Evolutionary conservation across 768 basidiomycete genomes (phyloP), one percentile per base, ranked within the genome.

Genomic region (Plicaturopsis crispa): DNA sequence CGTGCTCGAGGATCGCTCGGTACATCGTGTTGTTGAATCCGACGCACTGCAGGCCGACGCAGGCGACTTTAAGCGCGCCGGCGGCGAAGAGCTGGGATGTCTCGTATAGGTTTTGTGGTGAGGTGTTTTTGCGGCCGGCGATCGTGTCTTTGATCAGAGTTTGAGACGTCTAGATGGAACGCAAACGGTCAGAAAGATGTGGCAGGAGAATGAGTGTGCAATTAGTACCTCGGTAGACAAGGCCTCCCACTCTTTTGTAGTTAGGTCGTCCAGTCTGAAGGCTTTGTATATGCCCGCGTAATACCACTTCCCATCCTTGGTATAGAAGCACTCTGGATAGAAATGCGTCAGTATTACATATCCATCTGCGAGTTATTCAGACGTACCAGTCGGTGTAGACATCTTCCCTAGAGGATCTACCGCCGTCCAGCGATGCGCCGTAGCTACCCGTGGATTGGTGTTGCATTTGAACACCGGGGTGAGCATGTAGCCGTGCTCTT

Each of bases 401-500:
- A 84, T 69, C 26, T 69, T 65, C 3, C 67, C 67, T 5, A 76
- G 63, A 12, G 81, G 67, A 51, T 89, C 82, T n/a, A 76, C 74
- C 5, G 61, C 48, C 36, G 53, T 65, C 85, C 85, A 89, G 22
- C 80, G 72, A 55, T 88, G 85, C 3, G 85, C 85, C 12, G 83
- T 83, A 2, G 69, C 63, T 24, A 84, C 78, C 24, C 81, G 78
- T 13, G 84, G 83, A 49, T 85, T 87, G 18, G 85, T 88, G 57
- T 53, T 80, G 52, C 85, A 89, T 50, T 84, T 85, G 67, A 78
- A 88, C 10, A 72, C 52, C 0, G 85, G 84, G 1, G 75, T 67
- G 38, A 87, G 73, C 53, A 79, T 76, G 50, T 82, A 88, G 3
- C 85, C 85, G 40, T 88, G 84, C 46, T 87, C 85, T 62, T 89